A percentile compares a stretch with the other conserved stretches of the same genome.
Evolutionary conservation across 2,329 filamentous ascomycete species (phyloP).

Genomic region (Akanthomyces uredinophilus): DNA sequence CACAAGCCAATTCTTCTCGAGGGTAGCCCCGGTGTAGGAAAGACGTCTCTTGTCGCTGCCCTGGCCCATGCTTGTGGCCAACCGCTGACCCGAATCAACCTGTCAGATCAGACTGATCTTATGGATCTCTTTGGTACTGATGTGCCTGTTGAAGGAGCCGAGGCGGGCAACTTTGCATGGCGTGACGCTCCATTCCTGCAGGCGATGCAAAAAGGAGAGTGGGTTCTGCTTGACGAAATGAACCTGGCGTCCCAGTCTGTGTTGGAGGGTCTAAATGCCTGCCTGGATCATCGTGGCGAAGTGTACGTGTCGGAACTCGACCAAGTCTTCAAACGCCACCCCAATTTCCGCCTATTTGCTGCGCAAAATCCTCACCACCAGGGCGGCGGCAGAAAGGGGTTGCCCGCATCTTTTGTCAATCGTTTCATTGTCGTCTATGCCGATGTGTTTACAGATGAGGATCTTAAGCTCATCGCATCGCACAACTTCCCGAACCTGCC

Average conservation of each 20-base stretch:
- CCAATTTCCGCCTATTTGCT: conserved; percentile 88
- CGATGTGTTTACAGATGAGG: conserved; percentile 76
- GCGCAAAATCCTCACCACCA: conserved; percentile 98
- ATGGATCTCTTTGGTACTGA: conserved; percentile 98
- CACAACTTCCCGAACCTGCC: conserved; percentile 67
- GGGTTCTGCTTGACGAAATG: conserved; percentile 98
- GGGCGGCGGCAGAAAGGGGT: conserved; percentile 87
- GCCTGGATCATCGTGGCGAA: conserved; percentile 91
- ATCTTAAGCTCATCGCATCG: conserved; percentile 75
- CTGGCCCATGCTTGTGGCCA: conserved; percentile 75
- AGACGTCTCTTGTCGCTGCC: conserved; percentile 87
- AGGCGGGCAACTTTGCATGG: conserved; percentile 89
- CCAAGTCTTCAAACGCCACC: conserved; percentile 85
- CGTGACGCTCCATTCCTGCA: conserved; percentile 90
- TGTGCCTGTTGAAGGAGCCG: conserved; percentile 88
- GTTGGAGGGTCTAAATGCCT: conserved; percentile 91
- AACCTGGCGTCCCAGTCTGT: conserved; percentile 96
- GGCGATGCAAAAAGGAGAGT: conserved; percentile 94
- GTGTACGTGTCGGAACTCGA: conserved; percentile 94
- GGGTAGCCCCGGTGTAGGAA: conserved; percentile 95
- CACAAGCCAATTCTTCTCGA: conserved; percentile 90
- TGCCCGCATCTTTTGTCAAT: conserved; percentile 95
- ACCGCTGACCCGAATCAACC: conserved; percentile 85
- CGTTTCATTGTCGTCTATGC: conserved; percentile 97
- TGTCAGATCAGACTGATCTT: conserved; percentile 95